phyloP scores from a whole-genome alignment of 2,329 filamentous ascomycete species.

The Thielaviopsis punctulata region DNA sequence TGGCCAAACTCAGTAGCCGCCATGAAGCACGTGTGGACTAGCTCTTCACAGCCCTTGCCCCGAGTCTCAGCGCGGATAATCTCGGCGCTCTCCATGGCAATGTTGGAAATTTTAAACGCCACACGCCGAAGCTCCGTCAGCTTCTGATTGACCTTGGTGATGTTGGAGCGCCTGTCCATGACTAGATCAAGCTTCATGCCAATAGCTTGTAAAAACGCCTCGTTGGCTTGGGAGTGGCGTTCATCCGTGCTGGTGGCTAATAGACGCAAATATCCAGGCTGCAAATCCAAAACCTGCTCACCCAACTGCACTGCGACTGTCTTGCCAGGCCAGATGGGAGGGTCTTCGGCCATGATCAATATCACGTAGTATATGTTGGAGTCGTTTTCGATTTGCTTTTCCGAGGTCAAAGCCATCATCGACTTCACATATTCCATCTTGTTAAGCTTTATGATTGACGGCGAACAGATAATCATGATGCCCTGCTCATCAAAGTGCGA shows the following conservation, averaged over 20 bases:
- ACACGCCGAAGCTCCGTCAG: slow-evolving; percentile 90
- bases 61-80: slow-evolving; percentile 74
- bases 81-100: slow-evolving; percentile 97
- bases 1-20: slow-evolving; percentile 99
- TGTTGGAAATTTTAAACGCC: slow-evolving; percentile 89
- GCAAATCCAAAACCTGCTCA: slow-evolving; percentile 68
- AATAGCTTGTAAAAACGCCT: slow-evolving; percentile 58
- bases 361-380: slow-evolving; percentile 39
- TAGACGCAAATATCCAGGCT: slow-evolving; percentile 69
- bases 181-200: slow-evolving; percentile 75
- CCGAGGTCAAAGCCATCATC: slow-evolving; percentile 55
- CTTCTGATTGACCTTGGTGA: slow-evolving; percentile 79
- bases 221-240: slow-evolving; percentile 61
- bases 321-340: slow-evolving; percentile 66
- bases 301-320: slow-evolving; percentile 54
- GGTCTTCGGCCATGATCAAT: slow-evolving; percentile 54
- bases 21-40: slow-evolving; percentile 94
- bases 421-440: slow-evolving; percentile 68
- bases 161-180: slow-evolving; percentile 81
- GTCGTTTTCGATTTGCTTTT: slow-evolving; percentile 42
- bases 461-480: slow-evolving; percentile 71
- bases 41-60: slow-evolving; percentile 76
- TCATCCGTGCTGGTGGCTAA: slow-evolving; percentile 76
- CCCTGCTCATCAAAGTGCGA: slow-evolving; percentile 50
- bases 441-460: slow-evolving; percentile 24